These are phyloP conservation scores for Mycena floridula DNA, from an alignment of 768 basidiomycete species.

Conservation along the genomic window DNA sequence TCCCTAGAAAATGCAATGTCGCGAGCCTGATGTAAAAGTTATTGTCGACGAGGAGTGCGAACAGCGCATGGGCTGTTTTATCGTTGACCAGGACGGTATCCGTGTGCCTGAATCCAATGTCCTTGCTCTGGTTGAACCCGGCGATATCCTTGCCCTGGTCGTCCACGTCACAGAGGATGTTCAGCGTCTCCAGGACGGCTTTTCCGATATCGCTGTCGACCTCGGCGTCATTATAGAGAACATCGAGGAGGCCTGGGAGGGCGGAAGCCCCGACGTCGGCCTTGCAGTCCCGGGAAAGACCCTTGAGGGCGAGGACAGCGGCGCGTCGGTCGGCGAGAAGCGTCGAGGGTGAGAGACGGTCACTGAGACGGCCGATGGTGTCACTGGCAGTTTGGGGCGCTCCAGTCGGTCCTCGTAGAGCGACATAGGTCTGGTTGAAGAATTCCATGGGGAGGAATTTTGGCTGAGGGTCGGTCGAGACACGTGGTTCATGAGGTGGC, in stretches of 20 bases:
- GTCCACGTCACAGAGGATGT: conserved; percentile 77
- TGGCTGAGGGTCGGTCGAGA: too few relatives aligned
- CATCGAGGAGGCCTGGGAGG: conserved; percentile 70
- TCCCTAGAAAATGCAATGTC: conserved; percentile 75
- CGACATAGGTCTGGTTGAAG: conserved; percentile 79
- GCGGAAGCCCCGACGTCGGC: conserved; percentile 80
- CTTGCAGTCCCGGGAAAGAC: conserved; percentile 86
- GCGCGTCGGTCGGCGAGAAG: conserved; percentile 89
- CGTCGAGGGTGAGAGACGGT: conserved; percentile 85
- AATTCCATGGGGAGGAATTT: conserved; percentile 69
- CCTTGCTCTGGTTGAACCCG: conserved; percentile 41
- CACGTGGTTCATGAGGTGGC: too few relatives aligned
- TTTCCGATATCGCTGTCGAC: conserved; percentile 91
- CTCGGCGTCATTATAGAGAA: conserved; percentile 82
- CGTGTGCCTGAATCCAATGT: conserved; percentile 79
- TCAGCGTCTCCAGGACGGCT: conserved; percentile 86
- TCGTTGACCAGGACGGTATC: conserved; percentile 73
- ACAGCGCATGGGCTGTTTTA: conserved; percentile 65
- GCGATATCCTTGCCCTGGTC: conserved; percentile 28
- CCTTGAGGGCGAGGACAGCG: conserved; percentile 90
- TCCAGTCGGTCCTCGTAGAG: conserved; percentile 77
- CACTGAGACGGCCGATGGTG: conserved; percentile 83
- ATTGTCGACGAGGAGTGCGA: conserved; percentile 66
- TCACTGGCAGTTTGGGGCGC: conserved; percentile 79
- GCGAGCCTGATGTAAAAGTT: conserved; percentile 85